These are phyloP conservation scores for Xylariaceae sp. DNA, from an alignment of 2,329 filamentous ascomycete genomes.

Conservation along the genomic window DNA sequence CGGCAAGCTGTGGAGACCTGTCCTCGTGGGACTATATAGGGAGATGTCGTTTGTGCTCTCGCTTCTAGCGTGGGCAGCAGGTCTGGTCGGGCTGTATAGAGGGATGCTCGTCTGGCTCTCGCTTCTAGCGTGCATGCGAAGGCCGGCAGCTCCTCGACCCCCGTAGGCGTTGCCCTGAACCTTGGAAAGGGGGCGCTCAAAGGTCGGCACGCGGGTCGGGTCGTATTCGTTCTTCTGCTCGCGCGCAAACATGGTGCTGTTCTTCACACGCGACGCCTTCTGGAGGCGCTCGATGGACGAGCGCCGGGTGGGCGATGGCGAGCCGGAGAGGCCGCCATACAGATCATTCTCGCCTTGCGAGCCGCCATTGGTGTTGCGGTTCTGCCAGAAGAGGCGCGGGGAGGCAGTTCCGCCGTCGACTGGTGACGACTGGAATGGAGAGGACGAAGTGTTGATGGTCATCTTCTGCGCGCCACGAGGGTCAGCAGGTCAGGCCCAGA, in stretches of 20 bases:
- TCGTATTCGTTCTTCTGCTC: constrained; percentile 93
- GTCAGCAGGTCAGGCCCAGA: no score
- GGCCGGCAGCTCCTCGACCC: constrained; percentile 45
- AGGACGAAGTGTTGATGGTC: constrained; percentile 63
- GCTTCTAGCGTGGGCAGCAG: constrained; percentile 19
- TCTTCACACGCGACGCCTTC: constrained; percentile 90
- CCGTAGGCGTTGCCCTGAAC: constrained; percentile 66
- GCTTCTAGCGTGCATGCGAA: constrained; percentile 43
- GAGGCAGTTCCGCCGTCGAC: constrained; percentile 60
- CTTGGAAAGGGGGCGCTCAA: constrained; percentile 76
- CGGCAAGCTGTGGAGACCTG: constrained; percentile 22
- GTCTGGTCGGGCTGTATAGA: constrained; percentile 47
- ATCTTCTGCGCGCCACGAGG: constrained; percentile 47
- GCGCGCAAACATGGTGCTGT: constrained; percentile 92
- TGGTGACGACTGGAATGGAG: constrained; percentile 80
- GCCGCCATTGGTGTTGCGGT: constrained; percentile 55
- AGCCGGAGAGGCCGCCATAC: constrained; percentile 50
- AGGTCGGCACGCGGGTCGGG: constrained; percentile 64
- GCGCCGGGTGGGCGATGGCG: constrained; percentile 67
- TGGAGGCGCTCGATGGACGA: constrained; percentile 94
- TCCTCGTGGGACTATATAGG: no score
- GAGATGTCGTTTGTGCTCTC: no score
- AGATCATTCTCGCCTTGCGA: constrained; percentile 61
- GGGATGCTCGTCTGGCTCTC: constrained; percentile 57
- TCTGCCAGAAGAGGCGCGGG: constrained; percentile 87